Evolutionary conservation across 2,329 filamentous ascomycete genomes (phyloP).

Genomic region (Phialemonium atrogriseum): DNA sequence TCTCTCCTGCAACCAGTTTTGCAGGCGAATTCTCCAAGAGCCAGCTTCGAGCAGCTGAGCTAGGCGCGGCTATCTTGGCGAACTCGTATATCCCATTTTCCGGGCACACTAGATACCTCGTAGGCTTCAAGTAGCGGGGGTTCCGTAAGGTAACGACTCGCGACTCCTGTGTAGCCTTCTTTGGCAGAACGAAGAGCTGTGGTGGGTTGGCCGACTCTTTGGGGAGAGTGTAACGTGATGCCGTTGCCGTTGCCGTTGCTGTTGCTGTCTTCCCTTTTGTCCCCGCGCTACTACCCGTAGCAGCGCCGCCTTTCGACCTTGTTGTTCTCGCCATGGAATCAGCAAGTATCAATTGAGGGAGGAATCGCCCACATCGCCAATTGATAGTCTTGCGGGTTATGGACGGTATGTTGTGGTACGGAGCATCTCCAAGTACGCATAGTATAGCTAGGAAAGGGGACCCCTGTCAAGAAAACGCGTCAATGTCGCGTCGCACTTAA

Average conservation of each 20-base stretch:
- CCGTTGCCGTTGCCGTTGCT: constrained; percentile 15
- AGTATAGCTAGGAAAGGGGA: no score
- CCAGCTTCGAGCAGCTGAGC: constrained; percentile 52
- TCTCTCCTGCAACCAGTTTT: constrained; percentile 4
- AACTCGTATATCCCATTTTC: constrained; percentile 58
- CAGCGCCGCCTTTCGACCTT: constrained; percentile 30
- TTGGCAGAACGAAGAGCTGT: constrained; percentile 54
- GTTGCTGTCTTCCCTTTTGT: no score
- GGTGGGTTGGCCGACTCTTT: constrained; percentile 33
- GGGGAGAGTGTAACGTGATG: constrained; percentile 33
- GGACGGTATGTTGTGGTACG: no score
- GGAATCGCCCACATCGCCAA: no score
- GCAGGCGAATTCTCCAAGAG: constrained; percentile 42
- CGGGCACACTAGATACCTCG: constrained; percentile 55
- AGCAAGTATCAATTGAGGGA: neutral
- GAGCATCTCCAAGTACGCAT: no score
- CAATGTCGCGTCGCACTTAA: no score
- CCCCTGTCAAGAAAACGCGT: constrained; percentile 3
- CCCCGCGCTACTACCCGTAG: constrained; percentile 19
- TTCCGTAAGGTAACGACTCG: constrained; percentile 53
- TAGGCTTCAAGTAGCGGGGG: constrained; percentile 44
- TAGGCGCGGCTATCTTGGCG: constrained; percentile 45
- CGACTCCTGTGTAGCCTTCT: constrained; percentile 41
- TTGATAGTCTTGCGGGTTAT: no score
- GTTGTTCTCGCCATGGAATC: constrained; percentile 39